Base-by-base conservation (phyloP, 2,329 filamentous ascomycete genomes). In the Penicillium sp. region DNA sequence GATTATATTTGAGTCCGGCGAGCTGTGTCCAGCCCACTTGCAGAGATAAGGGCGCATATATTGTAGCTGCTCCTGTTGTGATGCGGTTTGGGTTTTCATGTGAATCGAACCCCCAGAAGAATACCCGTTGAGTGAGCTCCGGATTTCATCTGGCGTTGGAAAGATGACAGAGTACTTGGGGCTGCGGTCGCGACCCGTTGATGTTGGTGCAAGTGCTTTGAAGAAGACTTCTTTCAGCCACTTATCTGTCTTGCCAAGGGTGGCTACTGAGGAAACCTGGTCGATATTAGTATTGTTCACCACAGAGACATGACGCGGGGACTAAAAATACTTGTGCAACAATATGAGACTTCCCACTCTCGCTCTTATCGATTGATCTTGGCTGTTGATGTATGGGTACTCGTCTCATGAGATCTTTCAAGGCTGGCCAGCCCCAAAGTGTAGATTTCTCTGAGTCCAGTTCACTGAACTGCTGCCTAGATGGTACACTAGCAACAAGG, bases 191-290 rank as follows among this genome's bases (percentile, higher is more conserved):
- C 21, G 15, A 5, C 32, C 24, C 10, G 15, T 37, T 12, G 57
- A 15, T 29, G 41, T 47, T 43, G 62, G 65, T 34, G 63, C 73
- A 42, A 75, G 69, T 36, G 68, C 72, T 46, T 67, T 71, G 63
- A 89, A 88, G 13, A 89, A 73, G 0, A 82, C 86, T 20, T 84
- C 79, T 43, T 80, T 81, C 0, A 96, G 75, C 91, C 91, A 96
- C 46, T 80, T 82, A 45, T 90, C 82, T 7, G 79, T 86, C 21
- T 79, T 75, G 0, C 89, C 89, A 0, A 96, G 77, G 0, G 90
- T 91, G 2, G 91, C 91, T 41, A 96, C 88, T 0, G 90, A 95
- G 0, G 91, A 95, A 33, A 93, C 76, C 70, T 94, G 84, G 3
- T 81, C 69, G 1, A 84, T 29, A 49, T 58, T 50, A 49, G 45